phyloP scores from a whole-genome alignment of 768 basidiomycete species.

The Leccinum incarnatum region DNA sequence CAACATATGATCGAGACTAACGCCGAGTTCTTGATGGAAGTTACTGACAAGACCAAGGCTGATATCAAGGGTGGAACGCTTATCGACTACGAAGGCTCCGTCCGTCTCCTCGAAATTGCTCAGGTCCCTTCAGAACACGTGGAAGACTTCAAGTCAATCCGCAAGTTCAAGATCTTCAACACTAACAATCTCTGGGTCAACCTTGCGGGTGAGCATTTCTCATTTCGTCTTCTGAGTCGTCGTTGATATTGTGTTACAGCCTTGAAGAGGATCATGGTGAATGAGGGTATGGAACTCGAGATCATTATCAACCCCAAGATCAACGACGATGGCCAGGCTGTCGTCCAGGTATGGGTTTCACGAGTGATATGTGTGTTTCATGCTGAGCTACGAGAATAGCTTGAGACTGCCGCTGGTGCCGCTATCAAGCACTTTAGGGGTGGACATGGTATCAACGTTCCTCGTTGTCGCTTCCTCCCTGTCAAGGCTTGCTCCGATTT shows the following conservation, averaged over 20 bases:
- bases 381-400: slow-evolving; percentile 30
- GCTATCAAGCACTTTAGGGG: slow-evolving; percentile 71
- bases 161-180: slow-evolving; percentile 83
- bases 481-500: slow-evolving; percentile 62
- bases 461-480: slow-evolving; percentile 68
- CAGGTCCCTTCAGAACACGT: slow-evolving; percentile 72
- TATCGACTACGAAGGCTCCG: slow-evolving; percentile 64
- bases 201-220: slow-evolving; percentile 37
- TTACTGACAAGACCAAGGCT: slow-evolving; percentile 82
- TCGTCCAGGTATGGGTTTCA: slow-evolving; percentile 52
- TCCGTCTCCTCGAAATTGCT: slow-evolving; percentile 73
- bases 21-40: slow-evolving; percentile 72
- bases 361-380: not conserved
- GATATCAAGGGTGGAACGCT: slow-evolving; percentile 74
- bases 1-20: slow-evolving; percentile 63
- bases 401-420: slow-evolving; percentile 75
- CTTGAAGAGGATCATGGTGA: slow-evolving; percentile 73
- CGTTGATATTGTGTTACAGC: slow-evolving; percentile 35
- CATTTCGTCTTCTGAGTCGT: not conserved
- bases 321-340: slow-evolving; percentile 65
- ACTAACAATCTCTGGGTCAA: slow-evolving; percentile 66
- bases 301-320: slow-evolving; percentile 77
- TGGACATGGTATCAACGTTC: slow-evolving; percentile 72
- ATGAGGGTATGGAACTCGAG: slow-evolving; percentile 67
- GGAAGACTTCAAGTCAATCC: slow-evolving; percentile 71